phyloP scores from a whole-genome alignment of 169 alveolate species.

The Plasmodium knowlesi region DNA sequence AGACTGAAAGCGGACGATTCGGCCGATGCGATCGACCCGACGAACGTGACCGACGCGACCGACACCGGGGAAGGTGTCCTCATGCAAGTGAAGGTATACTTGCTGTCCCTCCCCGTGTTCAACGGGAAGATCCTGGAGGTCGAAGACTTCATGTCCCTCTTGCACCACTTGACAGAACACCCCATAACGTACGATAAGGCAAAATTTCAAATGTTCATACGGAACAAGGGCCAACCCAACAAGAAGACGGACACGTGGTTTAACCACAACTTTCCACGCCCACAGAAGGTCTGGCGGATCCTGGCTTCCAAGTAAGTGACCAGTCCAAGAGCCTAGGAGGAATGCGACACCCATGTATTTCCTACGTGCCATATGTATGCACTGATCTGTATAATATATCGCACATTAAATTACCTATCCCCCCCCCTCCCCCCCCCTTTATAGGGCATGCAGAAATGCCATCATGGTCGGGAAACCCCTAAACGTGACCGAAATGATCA shows the following conservation, averaged over 20 bases:
- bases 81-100: slow-evolving; percentile 61
- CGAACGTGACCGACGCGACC: neutral
- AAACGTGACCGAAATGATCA: slow-evolving; percentile 89
- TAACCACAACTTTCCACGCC: slow-evolving; percentile 72
- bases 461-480: slow-evolving; percentile 97
- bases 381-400: neutral
- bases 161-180: slow-evolving; percentile 41
- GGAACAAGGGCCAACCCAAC: neutral
- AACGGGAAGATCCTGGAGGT: slow-evolving; percentile 73
- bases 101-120: slow-evolving; percentile 77
- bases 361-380: neutral
- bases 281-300: slow-evolving; percentile 75
- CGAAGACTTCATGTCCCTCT: slow-evolving; percentile 65
- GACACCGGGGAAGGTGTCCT: slow-evolving; percentile 19
- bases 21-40: neutral
- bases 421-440: neutral
- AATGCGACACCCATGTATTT: neutral
- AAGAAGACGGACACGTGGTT: slow-evolving; percentile 47
- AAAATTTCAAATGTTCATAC: neutral
- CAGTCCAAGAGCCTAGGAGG: neutral
- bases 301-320: slow-evolving; percentile 70
- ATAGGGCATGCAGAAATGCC: slow-evolving; percentile 97
- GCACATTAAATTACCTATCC: neutral
- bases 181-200: slow-evolving; percentile 26
- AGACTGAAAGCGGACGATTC: neutral